Base-by-base conservation (phyloP, 768 basidiomycete species). In the Termitomyces sp. region DNA sequence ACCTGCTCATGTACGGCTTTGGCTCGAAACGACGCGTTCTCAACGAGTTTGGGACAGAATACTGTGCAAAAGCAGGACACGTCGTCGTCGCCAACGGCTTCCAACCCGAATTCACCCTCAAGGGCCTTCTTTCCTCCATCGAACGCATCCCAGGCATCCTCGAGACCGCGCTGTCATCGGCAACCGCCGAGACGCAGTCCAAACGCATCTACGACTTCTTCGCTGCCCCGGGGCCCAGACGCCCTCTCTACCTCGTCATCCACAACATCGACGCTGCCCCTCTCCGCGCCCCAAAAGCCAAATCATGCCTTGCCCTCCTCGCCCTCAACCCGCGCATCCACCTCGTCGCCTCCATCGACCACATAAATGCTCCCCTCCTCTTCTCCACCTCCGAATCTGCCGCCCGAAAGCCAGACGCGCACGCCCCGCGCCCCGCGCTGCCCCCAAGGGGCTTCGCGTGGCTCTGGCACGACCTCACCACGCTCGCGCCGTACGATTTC, bases 381-480 rank as follows among this genome's bases (percentile, higher is more conserved):
- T 97, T 91, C 84, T 83, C 87, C 6, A 77, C 87, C 9, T 81
- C 86, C 1, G 87, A 90, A 59, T 66, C 73, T 21, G 75, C 81
- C 43, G 69, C 85, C 5, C 74, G 85, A 44, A 87, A 87, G 67
- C 70, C 68, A 33, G 64, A 59, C n/a, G 42, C 49, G 11, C 17
- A 43, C 30, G 21, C 45, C 9, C 43, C 50, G 17, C 54, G 61
- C 15, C 52, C 63, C 17, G 9, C 62, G 6, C 62, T 67, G 8
- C 68, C 69, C 50, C 56, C 70, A 37, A 77, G 77, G 35, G 86
- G 87, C 9, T 87, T 83, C 66, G 71, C 82, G 1, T 93, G 91
- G 85, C 73, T 94, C 15, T 92, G 91, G 84, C 92, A 98, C 70
- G 92, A 96, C 70, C 70, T 93, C 23, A 92, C 94, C 3, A 97